Evolutionary conservation across 164 flowering plant genomes (phyloP).

Genomic region (Vitis vinifera): DNA sequence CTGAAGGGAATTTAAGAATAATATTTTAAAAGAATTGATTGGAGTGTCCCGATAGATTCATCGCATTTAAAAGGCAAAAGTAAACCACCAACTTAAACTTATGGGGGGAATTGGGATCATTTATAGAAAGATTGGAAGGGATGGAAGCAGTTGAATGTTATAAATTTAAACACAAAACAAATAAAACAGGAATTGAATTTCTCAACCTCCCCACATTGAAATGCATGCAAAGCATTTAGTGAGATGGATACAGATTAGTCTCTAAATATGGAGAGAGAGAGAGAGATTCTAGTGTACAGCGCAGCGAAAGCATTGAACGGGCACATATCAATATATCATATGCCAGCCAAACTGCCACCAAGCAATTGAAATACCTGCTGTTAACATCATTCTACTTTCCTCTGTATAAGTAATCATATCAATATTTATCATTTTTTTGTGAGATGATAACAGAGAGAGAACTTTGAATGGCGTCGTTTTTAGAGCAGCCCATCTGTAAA

Average conservation of each 20-base stretch:
- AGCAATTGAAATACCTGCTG: constrained; percentile 12
- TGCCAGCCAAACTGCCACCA: constrained; percentile 22
- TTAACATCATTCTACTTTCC: constrained; percentile 17
- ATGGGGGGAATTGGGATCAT: too few species aligned
- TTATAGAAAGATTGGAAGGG: background rate
- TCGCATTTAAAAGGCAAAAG: too few species aligned
- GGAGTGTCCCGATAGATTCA: too few species aligned
- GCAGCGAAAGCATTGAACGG: constrained; percentile 13
- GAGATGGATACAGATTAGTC: constrained; percentile 12
- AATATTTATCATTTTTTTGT: background rate
- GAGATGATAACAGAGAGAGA: background rate
- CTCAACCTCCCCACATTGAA: constrained; percentile 19
- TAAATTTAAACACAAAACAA: background rate
- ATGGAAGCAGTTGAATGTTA: background rate
- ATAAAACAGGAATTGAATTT: constrained; percentile 11
- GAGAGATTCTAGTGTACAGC: background rate
- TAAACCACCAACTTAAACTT: too few species aligned
- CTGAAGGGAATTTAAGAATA: too few species aligned
- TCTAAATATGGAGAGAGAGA: constrained; percentile 13
- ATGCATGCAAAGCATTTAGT: constrained; percentile 25
- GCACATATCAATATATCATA: constrained; percentile 2
- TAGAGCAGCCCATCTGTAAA: constrained; percentile 9
- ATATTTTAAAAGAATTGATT: too few species aligned
- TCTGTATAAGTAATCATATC: background rate
- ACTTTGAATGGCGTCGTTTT: background rate